These are phyloP conservation scores for Xerocomellus intermedius DNA, from an alignment of 768 basidiomycete species.

Conservation along the genomic window DNA sequence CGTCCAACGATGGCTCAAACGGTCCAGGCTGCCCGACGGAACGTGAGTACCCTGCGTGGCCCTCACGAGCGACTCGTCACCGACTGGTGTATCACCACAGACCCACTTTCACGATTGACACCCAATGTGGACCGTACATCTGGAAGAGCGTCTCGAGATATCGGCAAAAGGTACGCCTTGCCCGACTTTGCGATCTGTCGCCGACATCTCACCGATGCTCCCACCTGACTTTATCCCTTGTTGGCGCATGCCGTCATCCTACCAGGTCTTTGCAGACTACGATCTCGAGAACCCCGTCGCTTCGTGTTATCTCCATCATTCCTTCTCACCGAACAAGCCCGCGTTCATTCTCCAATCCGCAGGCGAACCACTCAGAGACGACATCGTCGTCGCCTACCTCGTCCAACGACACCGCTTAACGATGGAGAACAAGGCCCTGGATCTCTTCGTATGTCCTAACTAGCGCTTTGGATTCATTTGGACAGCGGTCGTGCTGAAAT, in stretches of 20 bases:
- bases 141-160: slow-evolving; percentile 27
- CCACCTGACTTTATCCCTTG: not conserved
- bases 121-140: slow-evolving; percentile 23
- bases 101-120: slow-evolving; percentile 20
- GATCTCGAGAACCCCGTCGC: slow-evolving; percentile 26
- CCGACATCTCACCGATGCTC: not conserved
- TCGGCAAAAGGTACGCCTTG: slow-evolving; percentile 20
- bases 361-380: slow-evolving; percentile 31
- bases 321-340: slow-evolving; percentile 7
- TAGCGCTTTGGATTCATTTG: not conserved
- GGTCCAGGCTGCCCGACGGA: slow-evolving; percentile 22
- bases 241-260: not conserved
- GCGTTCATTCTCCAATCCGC: slow-evolving; percentile 22
- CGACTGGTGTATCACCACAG: slow-evolving; percentile 2
- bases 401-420: slow-evolving; percentile 26
- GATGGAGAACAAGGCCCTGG: slow-evolving; percentile 25
- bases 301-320: slow-evolving; percentile 17
- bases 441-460: slow-evolving; percentile 23
- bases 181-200: not conserved
- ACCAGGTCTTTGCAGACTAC: slow-evolving; percentile 24
- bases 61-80: not conserved
- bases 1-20: slow-evolving; percentile 30
- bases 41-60: slow-evolving; percentile 16
- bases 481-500: not conserved
- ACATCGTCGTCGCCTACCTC: slow-evolving; percentile 28